Base-by-base conservation (phyloP, 164 flowering plant species). In the Protea cynaroides region DNA sequence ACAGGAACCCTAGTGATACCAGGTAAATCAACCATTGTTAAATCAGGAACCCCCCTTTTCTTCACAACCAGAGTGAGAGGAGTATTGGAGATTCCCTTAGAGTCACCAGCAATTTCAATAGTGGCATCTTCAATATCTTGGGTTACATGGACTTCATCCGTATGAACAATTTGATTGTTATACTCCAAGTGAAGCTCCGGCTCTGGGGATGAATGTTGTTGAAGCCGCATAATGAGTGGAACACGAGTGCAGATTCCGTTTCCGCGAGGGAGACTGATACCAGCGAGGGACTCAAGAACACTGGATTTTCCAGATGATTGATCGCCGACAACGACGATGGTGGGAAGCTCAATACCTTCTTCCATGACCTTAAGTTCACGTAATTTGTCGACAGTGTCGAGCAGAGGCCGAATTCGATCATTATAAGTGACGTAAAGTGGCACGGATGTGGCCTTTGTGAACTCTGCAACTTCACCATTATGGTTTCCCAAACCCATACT, bases 381-480 rank as follows among this genome's bases (percentile, higher is more conserved):
- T 17, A 68, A 65, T 25, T 57, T 53, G 36, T 68, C 71, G 19
- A 68, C 52, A 4, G 71, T 61, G 49, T 68, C 71, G 12, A 68
- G 71, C 3, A 68, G 71, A 10, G 71, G 71, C 5, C 71, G 53
- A 9, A 68, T 61, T 8, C 55, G 59, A 19, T 61, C 65, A 29
- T 61, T 68, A 65, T 53, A 68, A 37, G 65, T 52, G 12, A 55
- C 36, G 3, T 43, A 25, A 12, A 68, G 49, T 1, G 69, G 65
- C 0, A 50, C 46, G 0, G 46, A 18, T 15, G 59, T 3, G 24
- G 7, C 19, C n/a, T n/a, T n/a, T 15, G 52, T 49, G 19, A 49
- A 4, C 17, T 49, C 18, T 4, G 19, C 18, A 4, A 15, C 52
- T 49, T 49, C 52, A 15, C 15, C 52, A 11, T n/a, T n/a, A 11